Percentiles rank a stretch among this genome's conserved stretches.
phyloP scores from a whole-genome alignment of 805 yeast species.

The Wickerhamiella dianesei region DNA sequence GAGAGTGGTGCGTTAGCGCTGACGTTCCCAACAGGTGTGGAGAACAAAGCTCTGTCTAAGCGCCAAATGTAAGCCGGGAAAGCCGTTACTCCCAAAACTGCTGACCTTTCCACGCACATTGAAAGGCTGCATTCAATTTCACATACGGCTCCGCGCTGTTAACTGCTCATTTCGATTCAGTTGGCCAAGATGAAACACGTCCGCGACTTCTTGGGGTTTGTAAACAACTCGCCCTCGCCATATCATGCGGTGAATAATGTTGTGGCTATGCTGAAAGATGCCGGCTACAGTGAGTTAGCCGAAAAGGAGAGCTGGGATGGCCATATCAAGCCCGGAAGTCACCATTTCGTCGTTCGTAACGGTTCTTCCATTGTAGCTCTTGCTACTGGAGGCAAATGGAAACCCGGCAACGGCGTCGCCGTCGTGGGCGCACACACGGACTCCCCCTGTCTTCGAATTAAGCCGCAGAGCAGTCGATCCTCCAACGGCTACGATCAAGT shows the following conservation, averaged over 20 bases:
- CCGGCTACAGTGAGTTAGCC: constrained; percentile 61
- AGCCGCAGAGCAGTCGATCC: constrained; percentile 64
- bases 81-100: too few relatives aligned
- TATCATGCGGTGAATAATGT: constrained; percentile 76
- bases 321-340: constrained; percentile 38
- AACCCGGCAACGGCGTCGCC: constrained; percentile 69
- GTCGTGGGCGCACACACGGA: constrained; percentile 95
- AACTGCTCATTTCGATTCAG: too few relatives aligned
- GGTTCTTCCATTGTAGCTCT: constrained; percentile 82
- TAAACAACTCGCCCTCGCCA: constrained; percentile 83
- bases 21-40: too few relatives aligned
- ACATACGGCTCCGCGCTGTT: too few relatives aligned
- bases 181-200: not conserved
- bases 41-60: too few relatives aligned
- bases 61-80: too few relatives aligned
- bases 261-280: constrained; percentile 36
- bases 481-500: constrained; percentile 62
- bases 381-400: constrained; percentile 59
- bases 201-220: constrained; percentile 31
- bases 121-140: too few relatives aligned
- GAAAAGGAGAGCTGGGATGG: constrained; percentile 58
- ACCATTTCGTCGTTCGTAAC: constrained; percentile 80
- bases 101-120: too few relatives aligned
- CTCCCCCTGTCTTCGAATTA: constrained; percentile 80
- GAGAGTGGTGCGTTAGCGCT: too few relatives aligned